Conservation (phyloP, 257 asterid species). For the Forsythia suspensa region DNA sequence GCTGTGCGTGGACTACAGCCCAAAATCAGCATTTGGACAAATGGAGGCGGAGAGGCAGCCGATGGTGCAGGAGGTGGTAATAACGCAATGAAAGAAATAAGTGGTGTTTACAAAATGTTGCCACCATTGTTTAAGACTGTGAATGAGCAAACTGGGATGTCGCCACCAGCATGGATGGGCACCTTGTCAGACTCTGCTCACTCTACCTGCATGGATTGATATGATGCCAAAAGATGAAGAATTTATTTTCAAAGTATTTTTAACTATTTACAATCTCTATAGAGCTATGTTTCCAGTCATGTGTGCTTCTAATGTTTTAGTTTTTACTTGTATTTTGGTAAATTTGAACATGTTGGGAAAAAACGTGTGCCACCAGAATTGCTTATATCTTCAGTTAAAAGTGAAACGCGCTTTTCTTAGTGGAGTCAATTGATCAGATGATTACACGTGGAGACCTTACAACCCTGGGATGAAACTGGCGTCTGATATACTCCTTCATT, state of each 20-base stretch:
- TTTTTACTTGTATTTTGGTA: too few relatives aligned
- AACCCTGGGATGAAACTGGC: too few relatives aligned
- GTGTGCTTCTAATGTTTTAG: neutral
- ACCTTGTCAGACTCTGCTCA: slow-evolving; percentile 14
- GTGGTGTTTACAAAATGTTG: slow-evolving; percentile 58
- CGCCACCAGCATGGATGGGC: slow-evolving; percentile 68
- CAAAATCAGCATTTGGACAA: slow-evolving; percentile 68
- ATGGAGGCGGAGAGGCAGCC: slow-evolving; percentile 15
- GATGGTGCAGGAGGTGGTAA: slow-evolving; percentile 1
- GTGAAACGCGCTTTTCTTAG: too few relatives aligned
- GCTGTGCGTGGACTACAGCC: slow-evolving; percentile 62
- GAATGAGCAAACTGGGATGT: slow-evolving; percentile 76
- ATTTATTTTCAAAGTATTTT: too few relatives aligned
- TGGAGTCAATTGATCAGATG: too few relatives aligned
- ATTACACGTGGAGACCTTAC: too few relatives aligned
- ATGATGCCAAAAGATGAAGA: neutral
- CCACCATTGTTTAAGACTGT: slow-evolving; percentile 66
- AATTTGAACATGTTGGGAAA: too few relatives aligned
- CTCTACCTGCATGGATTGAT: neutral
- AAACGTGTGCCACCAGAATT: too few relatives aligned
- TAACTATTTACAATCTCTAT: too few relatives aligned
- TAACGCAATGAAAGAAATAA: slow-evolving; percentile 52
- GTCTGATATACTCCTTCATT: too few relatives aligned
- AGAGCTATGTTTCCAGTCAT: too few relatives aligned
- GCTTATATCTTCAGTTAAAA: too few relatives aligned